Base-by-base conservation (phyloP, 148 eudicot genomes). In the Persicaria tinctoria region DNA sequence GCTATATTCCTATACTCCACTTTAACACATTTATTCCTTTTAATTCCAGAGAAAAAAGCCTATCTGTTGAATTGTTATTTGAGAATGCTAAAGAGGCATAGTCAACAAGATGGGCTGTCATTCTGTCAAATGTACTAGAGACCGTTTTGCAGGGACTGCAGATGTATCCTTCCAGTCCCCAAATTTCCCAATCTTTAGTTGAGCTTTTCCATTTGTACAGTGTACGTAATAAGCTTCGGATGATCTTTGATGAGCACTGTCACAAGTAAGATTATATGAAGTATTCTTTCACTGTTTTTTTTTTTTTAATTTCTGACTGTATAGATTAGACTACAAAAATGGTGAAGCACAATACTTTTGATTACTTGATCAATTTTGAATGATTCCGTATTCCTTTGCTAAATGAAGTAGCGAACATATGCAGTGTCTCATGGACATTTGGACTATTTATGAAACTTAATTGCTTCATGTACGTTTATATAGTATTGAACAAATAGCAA, bases 191-290 rank as follows among this genome's bases (percentile, higher is more conserved):
- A 72, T 84, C 90, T 76, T 82, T 94, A 70, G 79, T 94, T 72
- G 87, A 87, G 83, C 81, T 87, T 62, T 74, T 91, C 78, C 82
- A 83, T 79, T 82, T 85, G 32, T 82, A 92, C 81, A 79, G 85
- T 68, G 79, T 91, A 50, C 90, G 93, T 51, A 87, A 84, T 82
- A 92, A 92, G 80, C 83, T 95, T 74, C 89, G 96, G 20, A 83
- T 80, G 82, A 86, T 89, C 70, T 80, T 95, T 62, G 98, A 95
- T 76, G 83, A 82, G 69, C 83, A 82, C 76, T 90, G 81, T 77
- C 87, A 86, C 70, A 95, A 85, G 98, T 93, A 86, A 83, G 85
- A 72, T 62, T 13, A 70, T 41, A 27, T 1, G 32, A 1, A 27
- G 32, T 72, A 9, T 56, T 6, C 57, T 49, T 64, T 55, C 4